Evolutionary conservation across 2,329 filamentous ascomycete species (phyloP), one percentile per base, ranked within the genome.

Genomic region (Pseudogymnoascus sp.): DNA sequence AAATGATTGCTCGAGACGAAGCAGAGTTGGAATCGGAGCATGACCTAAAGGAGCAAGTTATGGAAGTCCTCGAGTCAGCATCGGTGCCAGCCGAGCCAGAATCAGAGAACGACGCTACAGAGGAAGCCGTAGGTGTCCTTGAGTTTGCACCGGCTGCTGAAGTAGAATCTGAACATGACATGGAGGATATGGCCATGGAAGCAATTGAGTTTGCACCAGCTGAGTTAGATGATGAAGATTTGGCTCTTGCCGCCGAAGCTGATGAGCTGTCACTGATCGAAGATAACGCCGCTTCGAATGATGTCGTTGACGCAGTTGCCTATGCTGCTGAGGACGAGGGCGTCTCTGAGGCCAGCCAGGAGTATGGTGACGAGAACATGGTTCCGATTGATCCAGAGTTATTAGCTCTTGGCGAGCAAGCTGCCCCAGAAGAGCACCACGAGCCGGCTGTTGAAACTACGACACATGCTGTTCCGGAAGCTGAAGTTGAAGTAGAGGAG

Each of bases 341-440:
- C 0, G 70, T 79, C 2, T 87, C 85, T 0, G 83, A 86, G 63
- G 80, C 81, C 1, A 87, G 84, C 67, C 81, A 88, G 65, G 82
- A 86, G 65, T 87, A 87, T 67, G 84, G 80, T 2, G 84, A 89
- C 66, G 86, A 89, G 70, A 88, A 88, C 69, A 77, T 79, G 31
- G 72, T 83, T 8, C 57, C 57, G 8, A 77, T 83, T 17, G 81
- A 85, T 62, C 79, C 80, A 15, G 74, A 74, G 21, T 72, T 83
- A 33, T 64, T 77, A 8, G 64, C 63, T 21, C 58, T 57, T 37
- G 35, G 35, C 13, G 62, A 65, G 58, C 62, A 64, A 50, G 11
- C 1, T 10, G 15, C 17, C 26, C 60, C 59, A 62, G 60, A 61
- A 11, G 31, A 41, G 13, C 15, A 60, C 24, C 59, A 59, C 61